These are phyloP conservation scores for Colletotrichum sp. DNA, from an alignment of 2,329 filamentous ascomycete species.

Conservation along the genomic window DNA sequence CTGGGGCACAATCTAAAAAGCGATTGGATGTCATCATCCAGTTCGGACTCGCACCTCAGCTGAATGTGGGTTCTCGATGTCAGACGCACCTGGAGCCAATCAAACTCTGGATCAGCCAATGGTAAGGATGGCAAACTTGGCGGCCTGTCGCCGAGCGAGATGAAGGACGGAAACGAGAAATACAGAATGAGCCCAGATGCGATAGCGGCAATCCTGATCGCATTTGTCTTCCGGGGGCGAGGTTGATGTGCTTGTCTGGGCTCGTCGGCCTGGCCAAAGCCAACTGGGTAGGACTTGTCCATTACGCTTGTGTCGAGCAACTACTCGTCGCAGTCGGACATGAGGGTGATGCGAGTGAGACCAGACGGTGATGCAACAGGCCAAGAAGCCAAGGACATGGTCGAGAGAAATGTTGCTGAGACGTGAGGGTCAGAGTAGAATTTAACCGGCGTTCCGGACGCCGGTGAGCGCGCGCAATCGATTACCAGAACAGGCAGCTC, in stretches of 20 bases:
- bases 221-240: not conserved
- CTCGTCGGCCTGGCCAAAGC: not conserved
- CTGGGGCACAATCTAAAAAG: constrained; percentile 21
- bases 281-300: not conserved
- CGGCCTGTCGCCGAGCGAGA: not conserved
- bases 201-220: not conserved
- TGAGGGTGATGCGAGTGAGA: not conserved
- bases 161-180: not conserved
- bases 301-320: not conserved
- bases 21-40: not conserved
- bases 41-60: not conserved
- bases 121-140: not conserved
- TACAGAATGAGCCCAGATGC: not conserved
- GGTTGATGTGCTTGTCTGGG: not conserved
- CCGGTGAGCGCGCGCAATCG: not conserved
- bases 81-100: not conserved
- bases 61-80: not conserved
- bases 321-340: not conserved
- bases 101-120: not conserved
- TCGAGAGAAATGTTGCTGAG: not conserved
- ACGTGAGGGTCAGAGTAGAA: not conserved
- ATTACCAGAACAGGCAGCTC: not conserved
- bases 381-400: not conserved
- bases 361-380: not conserved
- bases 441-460: not conserved